Conservation (phyloP, 768 basidiomycete genomes). For the Gloeostereum incarnatum region DNA sequence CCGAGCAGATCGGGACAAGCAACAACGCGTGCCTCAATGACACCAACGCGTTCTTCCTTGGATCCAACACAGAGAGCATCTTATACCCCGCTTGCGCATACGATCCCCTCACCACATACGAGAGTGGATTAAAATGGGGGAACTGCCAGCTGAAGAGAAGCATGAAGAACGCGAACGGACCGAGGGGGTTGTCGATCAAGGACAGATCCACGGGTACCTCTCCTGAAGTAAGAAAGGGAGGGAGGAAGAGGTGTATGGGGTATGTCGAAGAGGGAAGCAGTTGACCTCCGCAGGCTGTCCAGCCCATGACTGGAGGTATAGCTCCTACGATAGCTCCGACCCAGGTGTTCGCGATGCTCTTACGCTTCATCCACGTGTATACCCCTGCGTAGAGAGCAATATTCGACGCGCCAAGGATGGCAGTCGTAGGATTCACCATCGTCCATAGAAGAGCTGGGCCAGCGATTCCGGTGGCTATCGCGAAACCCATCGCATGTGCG, state of each 20-base stretch:
- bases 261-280: conserved; percentile 57
- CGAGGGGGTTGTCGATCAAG: conserved; percentile 72
- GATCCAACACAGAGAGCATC: conserved; percentile 82
- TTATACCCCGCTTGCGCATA: conserved; percentile 92
- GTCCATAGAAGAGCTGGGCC: conserved; percentile 74
- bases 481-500: conserved; percentile 78
- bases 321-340: conserved; percentile 89
- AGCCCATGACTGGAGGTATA: conserved; percentile 94
- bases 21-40: conserved; percentile 75
- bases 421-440: conserved; percentile 83
- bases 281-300: conserved; percentile 88
- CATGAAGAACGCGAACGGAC: conserved; percentile 72
- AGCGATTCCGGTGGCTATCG: conserved; percentile 60
- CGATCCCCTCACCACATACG: conserved; percentile 74
- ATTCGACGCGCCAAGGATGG: conserved; percentile 73
- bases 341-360: conserved; percentile 83
- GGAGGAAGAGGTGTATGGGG: conserved; percentile 52
- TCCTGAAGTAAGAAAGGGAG: conserved; percentile 40
- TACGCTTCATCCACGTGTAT: conserved; percentile 91
- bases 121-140: conserved; percentile 94
- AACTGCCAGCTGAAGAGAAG: conserved; percentile 97
- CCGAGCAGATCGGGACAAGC: conserved; percentile 67
- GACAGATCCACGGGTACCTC: conserved; percentile 27
- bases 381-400: conserved; percentile 84
- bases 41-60: conserved; percentile 75